These are phyloP conservation scores for Ascochyta lentis DNA, from an alignment of 2,329 filamentous ascomycete genomes.

Conservation along the genomic window DNA sequence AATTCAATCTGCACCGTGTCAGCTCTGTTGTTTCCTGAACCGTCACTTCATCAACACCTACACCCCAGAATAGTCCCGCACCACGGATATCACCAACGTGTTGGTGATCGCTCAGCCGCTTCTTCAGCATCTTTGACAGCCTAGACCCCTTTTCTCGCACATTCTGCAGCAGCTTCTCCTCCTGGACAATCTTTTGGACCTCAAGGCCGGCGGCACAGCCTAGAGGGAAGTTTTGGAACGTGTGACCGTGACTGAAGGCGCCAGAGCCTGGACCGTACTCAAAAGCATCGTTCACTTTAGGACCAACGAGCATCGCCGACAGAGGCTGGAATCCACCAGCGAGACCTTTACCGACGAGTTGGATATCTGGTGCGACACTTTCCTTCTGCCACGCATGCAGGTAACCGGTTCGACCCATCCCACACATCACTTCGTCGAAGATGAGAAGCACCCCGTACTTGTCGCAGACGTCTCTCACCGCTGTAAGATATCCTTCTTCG, in stretches of 20 bases:
- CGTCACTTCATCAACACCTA: conserved; percentile 45
- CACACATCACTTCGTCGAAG: conserved; percentile 79
- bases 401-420: conserved; percentile 65
- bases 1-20: conserved; percentile 60
- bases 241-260: conserved; percentile 66
- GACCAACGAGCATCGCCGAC: conserved; percentile 64
- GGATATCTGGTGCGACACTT: conserved; percentile 66
- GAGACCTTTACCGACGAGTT: conserved; percentile 71
- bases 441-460: conserved; percentile 77
- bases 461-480: conserved; percentile 72
- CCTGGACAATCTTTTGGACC: conserved; percentile 65
- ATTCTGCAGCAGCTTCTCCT: conserved; percentile 66
- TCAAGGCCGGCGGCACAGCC: conserved; percentile 68
- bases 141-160: conserved; percentile 61
- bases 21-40: neutral
- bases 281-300: conserved; percentile 59
- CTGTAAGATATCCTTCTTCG: conserved; percentile 71
- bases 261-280: conserved; percentile 49
- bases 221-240: conserved; percentile 67
- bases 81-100: conserved; percentile 69
- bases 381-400: conserved; percentile 70
- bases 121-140: conserved; percentile 55
- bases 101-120: conserved; percentile 53
- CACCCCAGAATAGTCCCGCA: conserved; percentile 63
- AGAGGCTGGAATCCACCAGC: conserved; percentile 69